Percentiles rank a stretch among this genome's conserved stretches.
Conservation (phyloP, 768 basidiomycete genomes). For the Tricholoma furcatifolium region DNA sequence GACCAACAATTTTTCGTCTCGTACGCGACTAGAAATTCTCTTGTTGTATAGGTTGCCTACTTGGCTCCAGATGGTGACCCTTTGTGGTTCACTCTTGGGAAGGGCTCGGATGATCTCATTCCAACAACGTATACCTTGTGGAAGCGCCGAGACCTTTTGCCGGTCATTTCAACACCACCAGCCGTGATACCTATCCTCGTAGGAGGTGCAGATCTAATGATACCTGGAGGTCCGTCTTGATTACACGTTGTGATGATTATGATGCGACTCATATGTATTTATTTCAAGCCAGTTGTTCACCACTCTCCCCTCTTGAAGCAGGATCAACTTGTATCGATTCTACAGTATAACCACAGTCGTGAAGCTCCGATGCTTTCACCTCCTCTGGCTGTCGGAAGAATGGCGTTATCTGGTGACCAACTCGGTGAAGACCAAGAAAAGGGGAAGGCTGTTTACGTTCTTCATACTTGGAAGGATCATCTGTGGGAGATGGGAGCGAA, state of each 20-base stretch:
- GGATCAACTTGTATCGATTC: constrained; percentile 62
- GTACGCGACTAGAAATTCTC: background rate
- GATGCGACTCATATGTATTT: constrained; percentile 8
- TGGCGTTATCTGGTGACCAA: constrained; percentile 56
- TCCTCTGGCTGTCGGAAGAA: constrained; percentile 74
- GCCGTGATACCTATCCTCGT: constrained; percentile 69
- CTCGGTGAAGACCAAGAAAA: constrained; percentile 48
- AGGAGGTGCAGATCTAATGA: constrained; percentile 87
- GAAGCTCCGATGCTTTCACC: constrained; percentile 39
- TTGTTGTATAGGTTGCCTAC: constrained; percentile 54
- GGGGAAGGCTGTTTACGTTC: constrained; percentile 73
- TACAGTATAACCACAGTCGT: constrained; percentile 41
- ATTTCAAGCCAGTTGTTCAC: constrained; percentile 56
- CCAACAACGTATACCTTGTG: constrained; percentile 85
- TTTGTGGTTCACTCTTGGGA: constrained; percentile 76
- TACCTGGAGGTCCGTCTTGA: constrained; percentile 67
- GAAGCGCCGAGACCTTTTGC: constrained; percentile 69
- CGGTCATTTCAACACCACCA: constrained; percentile 67
- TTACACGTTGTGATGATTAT: background rate
- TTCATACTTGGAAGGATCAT: constrained; percentile 77
- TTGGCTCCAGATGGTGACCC: constrained; percentile 66
- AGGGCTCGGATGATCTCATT: constrained; percentile 62
- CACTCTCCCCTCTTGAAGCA: constrained; percentile 40
- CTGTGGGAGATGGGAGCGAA: constrained; percentile 76
- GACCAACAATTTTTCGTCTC: background rate